A percentile compares a stretch with the other conserved stretches of the same genome.
These are phyloP conservation scores for Pichia sp. DNA, from an alignment of 1,139 yeast genomes.

Conservation along the genomic window DNA sequence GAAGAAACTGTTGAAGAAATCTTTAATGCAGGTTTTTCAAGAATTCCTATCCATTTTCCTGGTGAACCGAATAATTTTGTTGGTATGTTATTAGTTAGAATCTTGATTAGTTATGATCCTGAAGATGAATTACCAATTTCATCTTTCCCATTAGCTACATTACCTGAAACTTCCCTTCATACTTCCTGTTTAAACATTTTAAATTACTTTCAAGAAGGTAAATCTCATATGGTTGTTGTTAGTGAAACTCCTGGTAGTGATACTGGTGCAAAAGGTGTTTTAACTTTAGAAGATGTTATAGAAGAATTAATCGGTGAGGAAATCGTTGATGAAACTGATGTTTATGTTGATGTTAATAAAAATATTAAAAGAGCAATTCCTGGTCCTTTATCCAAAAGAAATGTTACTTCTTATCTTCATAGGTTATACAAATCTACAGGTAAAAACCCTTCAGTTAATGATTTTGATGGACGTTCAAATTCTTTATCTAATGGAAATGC, in stretches of 20 bases:
- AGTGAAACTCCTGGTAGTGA: constrained; percentile 84
- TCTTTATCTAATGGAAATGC: constrained; percentile 1
- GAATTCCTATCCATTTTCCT: constrained; percentile 94
- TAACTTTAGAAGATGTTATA: constrained; percentile 92
- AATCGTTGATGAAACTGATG: constrained; percentile 96
- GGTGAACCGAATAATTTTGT: constrained; percentile 85
- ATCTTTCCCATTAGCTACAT: constrained; percentile 88
- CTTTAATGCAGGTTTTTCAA: constrained; percentile 87
- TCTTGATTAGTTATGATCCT: constrained; percentile 91
- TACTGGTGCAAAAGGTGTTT: constrained; percentile 81
- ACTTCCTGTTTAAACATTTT: constrained; percentile 91
- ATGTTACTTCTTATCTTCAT: constrained; percentile 63
- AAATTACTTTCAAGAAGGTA: constrained; percentile 96
- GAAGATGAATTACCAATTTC: constrained; percentile 93
- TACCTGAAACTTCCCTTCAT: constrained; percentile 88
- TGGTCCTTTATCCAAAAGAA: constrained; percentile 75
- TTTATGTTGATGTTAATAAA: constrained; percentile 82
- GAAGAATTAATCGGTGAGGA: constrained; percentile 98
- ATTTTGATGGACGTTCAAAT: not conserved
- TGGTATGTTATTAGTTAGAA: constrained; percentile 91
- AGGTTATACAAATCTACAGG: constrained; percentile 31
- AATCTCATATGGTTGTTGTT: constrained; percentile 94
- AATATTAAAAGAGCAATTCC: constrained; percentile 79
- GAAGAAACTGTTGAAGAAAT: constrained; percentile 84
- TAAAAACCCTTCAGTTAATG: constrained; percentile 4